Percentiles rank a stretch among this genome's conserved stretches.
Conservation (phyloP, 116 monocot species). For the Cymodocea nodosa region DNA sequence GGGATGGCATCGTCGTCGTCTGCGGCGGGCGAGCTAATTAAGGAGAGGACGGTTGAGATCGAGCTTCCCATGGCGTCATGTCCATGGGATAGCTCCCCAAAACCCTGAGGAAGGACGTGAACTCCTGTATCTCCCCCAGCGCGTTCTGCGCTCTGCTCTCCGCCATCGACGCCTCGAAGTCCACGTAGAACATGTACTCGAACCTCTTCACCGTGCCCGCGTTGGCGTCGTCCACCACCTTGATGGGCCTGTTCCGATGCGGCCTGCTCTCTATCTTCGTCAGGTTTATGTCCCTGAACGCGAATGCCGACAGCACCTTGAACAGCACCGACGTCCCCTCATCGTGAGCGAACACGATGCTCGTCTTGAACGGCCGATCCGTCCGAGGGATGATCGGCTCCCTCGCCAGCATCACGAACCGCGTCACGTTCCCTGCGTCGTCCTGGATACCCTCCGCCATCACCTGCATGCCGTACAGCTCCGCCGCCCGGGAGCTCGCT, state of each 20-base stretch:
- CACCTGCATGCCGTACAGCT: constrained; percentile 33
- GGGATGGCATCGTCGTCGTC: not conserved
- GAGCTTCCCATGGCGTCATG: constrained; percentile 41
- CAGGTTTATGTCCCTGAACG: constrained; percentile 64
- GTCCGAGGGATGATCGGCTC: constrained; percentile 35
- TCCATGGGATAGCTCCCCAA: constrained; percentile 76
- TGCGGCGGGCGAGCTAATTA: not conserved
- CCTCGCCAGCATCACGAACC: constrained; percentile 37
- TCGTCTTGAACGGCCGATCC: constrained; percentile 43
- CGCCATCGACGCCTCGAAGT: constrained; percentile 77
- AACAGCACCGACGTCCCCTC: constrained; percentile 22
- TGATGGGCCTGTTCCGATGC: constrained; percentile 50
- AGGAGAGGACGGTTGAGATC: not conserved
- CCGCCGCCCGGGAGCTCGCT: constrained; percentile 26
- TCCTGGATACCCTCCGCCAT: constrained; percentile 39
- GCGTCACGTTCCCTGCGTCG: constrained; percentile 29
- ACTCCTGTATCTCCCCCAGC: constrained; percentile 72
- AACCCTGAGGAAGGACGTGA: constrained; percentile 62
- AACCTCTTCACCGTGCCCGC: constrained; percentile 70
- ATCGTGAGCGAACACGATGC: constrained; percentile 36
- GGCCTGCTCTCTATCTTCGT: constrained; percentile 81
- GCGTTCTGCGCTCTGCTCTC: constrained; percentile 68
- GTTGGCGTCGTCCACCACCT: constrained; percentile 55
- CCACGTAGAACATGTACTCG: constrained; percentile 76
- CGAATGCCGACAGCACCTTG: constrained; percentile 57